These are phyloP conservation scores for Madurella mycetomatis DNA, from an alignment of 2,329 filamentous ascomycete species.

Conservation along the genomic window DNA sequence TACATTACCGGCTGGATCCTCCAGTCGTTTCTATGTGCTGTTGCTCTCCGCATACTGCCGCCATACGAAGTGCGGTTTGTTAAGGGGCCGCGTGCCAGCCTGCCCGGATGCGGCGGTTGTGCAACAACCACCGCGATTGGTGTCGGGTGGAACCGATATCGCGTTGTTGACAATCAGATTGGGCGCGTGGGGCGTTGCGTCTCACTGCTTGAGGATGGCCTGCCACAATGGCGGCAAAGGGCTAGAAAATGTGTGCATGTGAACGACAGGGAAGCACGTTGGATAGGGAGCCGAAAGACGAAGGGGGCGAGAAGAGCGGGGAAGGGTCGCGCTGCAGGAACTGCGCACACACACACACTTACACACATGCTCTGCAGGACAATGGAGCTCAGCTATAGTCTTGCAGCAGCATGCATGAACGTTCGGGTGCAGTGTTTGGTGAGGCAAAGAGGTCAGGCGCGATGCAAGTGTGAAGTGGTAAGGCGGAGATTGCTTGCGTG, in stretches of 20 bases:
- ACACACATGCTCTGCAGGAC: neutral
- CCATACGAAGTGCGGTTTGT: neutral
- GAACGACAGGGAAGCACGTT: too few species aligned
- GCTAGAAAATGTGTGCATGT: too few species aligned
- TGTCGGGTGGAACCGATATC: too few species aligned
- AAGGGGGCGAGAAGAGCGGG: neutral
- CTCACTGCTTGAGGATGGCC: too few species aligned
- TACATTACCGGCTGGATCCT: too few species aligned
- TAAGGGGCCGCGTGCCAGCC: neutral
- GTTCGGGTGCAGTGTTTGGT: neutral
- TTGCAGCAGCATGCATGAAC: neutral
- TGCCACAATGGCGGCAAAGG: too few species aligned
- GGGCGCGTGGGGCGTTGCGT: too few species aligned
- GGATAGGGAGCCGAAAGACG: neutral
- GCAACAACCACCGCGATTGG: neutral
- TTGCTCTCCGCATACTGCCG: neutral
- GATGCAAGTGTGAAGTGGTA: neutral
- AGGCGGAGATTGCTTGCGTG: neutral
- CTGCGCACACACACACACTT: neutral
- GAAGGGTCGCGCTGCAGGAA: neutral
- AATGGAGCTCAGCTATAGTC: neutral
- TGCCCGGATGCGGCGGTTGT: neutral
- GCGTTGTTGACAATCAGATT: too few species aligned
- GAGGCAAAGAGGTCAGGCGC: neutral
- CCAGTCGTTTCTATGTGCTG: too few species aligned